These are phyloP conservation scores for Xerocomus minutiporus DNA, from an alignment of 1,284 basidiomycete genomes.

Conservation along the genomic window DNA sequence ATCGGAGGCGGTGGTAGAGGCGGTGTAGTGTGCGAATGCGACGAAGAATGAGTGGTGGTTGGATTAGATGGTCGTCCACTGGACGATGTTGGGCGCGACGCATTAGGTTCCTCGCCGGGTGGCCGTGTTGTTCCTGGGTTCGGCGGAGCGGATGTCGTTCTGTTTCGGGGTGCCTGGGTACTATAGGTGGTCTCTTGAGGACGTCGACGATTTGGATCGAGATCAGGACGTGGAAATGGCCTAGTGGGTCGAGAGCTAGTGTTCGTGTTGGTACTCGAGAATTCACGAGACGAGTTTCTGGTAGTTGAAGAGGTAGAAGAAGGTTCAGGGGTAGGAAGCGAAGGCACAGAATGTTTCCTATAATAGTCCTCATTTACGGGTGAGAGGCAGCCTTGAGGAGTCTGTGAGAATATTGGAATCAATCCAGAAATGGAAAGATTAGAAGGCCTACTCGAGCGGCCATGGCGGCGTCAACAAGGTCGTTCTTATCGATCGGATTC, in stretches of 20 bases:
- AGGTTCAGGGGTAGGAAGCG: constrained; percentile 32
- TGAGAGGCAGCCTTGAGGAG: constrained; percentile 24
- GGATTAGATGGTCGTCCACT: constrained; percentile 18
- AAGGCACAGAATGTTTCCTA: constrained; percentile 62
- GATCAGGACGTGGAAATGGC: constrained; percentile 38
- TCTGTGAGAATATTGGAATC: constrained; percentile 23
- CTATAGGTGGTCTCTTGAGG: constrained; percentile 22
- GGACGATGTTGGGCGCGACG: constrained; percentile 24
- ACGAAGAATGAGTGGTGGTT: constrained; percentile 15
- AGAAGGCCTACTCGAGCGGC: constrained; percentile 44
- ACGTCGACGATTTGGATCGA: constrained; percentile 30
- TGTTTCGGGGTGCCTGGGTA: constrained; percentile 21
- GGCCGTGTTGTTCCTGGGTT: constrained; percentile 14
- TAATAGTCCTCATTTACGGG: constrained; percentile 50
- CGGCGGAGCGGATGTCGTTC: constrained; percentile 25
- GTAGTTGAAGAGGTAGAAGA: constrained; percentile 25
- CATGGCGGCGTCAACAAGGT: constrained; percentile 62
- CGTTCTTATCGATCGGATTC: constrained; percentile 69
- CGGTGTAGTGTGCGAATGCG: constrained; percentile 26
- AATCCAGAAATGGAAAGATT: neutral
- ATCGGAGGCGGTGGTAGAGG: constrained; percentile 51
- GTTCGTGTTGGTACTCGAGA: constrained; percentile 11
- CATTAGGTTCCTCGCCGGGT: constrained; percentile 7
- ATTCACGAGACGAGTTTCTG: constrained; percentile 16
- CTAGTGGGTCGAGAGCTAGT: constrained; percentile 11